Percentiles rank a stretch among this genome's conserved stretches.
Conservation (phyloP, 306 rosid genomes). For the Cercis canadensis region DNA sequence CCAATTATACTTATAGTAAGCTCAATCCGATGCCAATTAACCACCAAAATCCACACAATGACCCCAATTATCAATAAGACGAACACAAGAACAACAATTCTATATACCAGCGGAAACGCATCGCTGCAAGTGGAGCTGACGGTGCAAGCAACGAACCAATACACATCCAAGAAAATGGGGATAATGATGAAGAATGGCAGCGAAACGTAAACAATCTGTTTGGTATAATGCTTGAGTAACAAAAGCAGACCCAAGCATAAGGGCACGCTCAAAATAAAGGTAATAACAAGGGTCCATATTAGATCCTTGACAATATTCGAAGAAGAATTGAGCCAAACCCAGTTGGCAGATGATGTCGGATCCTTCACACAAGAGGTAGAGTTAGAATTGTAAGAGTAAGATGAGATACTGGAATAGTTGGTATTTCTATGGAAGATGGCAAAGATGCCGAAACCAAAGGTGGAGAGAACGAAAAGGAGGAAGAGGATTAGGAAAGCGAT, state of each 20-base stretch:
- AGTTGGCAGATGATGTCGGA: conserved; percentile 4
- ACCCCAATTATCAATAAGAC: conserved; percentile 67
- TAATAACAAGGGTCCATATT: conserved; percentile 76
- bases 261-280: conserved; percentile 70
- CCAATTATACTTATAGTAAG: conserved; percentile 78
- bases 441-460: conserved; percentile 81
- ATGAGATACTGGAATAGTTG: conserved; percentile 53
- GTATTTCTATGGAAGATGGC: conserved; percentile 63
- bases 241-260: conserved; percentile 64
- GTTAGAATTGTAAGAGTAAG: conserved; percentile 55
- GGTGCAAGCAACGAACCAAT: conserved; percentile 92
- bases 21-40: conserved; percentile 86
- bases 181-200: conserved; percentile 71
- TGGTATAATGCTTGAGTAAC: conserved; percentile 76
- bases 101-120: conserved; percentile 65
- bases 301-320: conserved; percentile 49
- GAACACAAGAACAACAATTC: conserved; percentile 67
- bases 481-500: conserved; percentile 72
- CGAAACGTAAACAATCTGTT: conserved; percentile 72
- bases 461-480: conserved; percentile 62
- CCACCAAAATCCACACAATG: conserved; percentile 75
- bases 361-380: conserved; percentile 61
- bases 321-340: conserved; percentile 39
- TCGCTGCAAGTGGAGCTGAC: conserved; percentile 62
- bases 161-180: conserved; percentile 79